Percentiles rank a stretch among this genome's conserved stretches.
Evolutionary conservation across 352 stramenopile genomes (phyloP).

Genomic region (Pythium utonaiense): DNA sequence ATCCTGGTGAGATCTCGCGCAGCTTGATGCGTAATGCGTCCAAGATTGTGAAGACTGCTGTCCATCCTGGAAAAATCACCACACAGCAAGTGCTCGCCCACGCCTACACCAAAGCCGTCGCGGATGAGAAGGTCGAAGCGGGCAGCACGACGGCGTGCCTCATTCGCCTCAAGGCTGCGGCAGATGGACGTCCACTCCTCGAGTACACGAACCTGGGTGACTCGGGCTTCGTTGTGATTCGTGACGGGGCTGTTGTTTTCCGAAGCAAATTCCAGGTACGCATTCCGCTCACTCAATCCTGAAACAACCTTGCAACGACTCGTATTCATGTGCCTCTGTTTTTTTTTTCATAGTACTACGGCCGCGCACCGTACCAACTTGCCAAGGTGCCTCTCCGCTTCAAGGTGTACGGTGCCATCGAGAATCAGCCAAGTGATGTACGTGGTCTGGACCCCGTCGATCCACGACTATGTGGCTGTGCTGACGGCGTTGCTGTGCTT

Average conservation of each 20-base stretch:
- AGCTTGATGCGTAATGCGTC: conserved; percentile 68
- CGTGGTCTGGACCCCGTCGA: no score
- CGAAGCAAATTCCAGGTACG: conserved; percentile 67
- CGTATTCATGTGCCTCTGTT: background rate
- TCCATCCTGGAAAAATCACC: conserved; percentile 23
- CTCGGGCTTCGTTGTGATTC: conserved; percentile 74
- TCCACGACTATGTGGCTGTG: no score
- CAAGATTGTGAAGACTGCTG: conserved; percentile 32
- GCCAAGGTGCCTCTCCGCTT: conserved; percentile 74
- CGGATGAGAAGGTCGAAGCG: conserved; percentile 68
- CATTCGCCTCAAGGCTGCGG: conserved; percentile 51
- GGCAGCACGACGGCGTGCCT: conserved; percentile 78
- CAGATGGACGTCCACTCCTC: conserved; percentile 43
- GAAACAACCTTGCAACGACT: no score
- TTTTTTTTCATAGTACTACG: conserved; percentile 43
- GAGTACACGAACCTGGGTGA: conserved; percentile 80
- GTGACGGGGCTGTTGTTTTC: conserved; percentile 56
- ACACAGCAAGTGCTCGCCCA: conserved; percentile 53
- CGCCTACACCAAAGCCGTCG: conserved; percentile 55
- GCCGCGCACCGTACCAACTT: conserved; percentile 69
- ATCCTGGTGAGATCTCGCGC: conserved; percentile 73
- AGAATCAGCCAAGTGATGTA: conserved; percentile 73
- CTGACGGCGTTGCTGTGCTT: no score
- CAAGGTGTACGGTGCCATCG: conserved; percentile 72
- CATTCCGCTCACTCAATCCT: no score